Evolutionary conservation across 2,329 filamentous ascomycete species (phyloP).

Genomic region (Fusarium sp.): DNA sequence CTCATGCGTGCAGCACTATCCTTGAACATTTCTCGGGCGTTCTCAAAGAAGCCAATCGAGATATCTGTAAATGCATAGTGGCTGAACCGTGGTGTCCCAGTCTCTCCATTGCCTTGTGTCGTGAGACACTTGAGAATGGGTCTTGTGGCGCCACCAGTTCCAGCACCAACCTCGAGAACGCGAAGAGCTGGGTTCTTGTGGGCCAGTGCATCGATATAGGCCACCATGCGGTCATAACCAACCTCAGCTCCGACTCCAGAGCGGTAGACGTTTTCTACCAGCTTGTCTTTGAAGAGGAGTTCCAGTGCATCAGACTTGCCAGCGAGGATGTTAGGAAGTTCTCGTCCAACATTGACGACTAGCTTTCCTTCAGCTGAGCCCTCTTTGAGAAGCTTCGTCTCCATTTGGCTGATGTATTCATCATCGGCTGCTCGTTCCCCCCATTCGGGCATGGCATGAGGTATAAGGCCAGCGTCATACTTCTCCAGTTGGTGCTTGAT

Average conservation of each 20-base stretch:
- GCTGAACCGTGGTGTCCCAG: neutral
- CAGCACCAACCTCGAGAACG: neutral
- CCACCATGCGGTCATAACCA: neutral
- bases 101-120: neutral
- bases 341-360: slow-evolving; percentile 1
- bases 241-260: slow-evolving; percentile 1
- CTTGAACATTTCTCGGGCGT: slow-evolving; percentile 1
- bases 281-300: slow-evolving; percentile 7
- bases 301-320: neutral
- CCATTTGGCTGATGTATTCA: neutral
- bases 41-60: slow-evolving; percentile 3
- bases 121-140: neutral
- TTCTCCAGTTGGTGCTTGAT: slow-evolving; percentile 2
- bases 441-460: neutral
- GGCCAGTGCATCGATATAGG: neutral
- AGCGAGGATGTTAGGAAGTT: neutral
- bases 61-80: slow-evolving; percentile 4
- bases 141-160: neutral
- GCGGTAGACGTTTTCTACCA: slow-evolving; percentile 1
- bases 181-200: neutral
- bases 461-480: neutral
- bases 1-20: neutral
- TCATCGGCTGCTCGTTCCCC: neutral
- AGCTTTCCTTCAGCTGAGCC: neutral
- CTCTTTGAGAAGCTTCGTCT: neutral